Evolutionary conservation across 2,329 filamentous ascomycete genomes (phyloP), one percentile per base, ranked within the genome.

Genomic region (Sarocladiaceae sp.): DNA sequence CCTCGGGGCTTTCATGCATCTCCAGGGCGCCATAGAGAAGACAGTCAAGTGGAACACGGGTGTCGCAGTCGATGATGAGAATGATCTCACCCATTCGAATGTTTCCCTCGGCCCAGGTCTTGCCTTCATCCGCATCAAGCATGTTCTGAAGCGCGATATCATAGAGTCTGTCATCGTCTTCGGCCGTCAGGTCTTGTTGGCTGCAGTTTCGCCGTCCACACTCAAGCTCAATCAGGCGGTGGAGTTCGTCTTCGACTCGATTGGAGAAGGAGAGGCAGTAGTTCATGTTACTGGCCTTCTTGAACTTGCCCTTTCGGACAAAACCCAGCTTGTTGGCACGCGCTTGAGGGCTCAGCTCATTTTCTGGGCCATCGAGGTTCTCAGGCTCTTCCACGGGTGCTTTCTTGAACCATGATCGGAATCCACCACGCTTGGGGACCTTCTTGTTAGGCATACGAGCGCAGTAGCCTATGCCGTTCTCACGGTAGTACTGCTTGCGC

Each of bases 231-330:
- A 65, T 45, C 39, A 57, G 27, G 4, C 57, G 50, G 15, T 64
- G 61, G 29, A 87, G 64, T 47, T 75, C 74, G 10, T 76, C 73
- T 58, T 86, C 83, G 3, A 84, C 73, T 47, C 74, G 70, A 55
- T 76, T 74, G 27, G 75, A 80, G 43, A 83, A 63, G 52, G 73
- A 74, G 46, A 86, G 66, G 3, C 73, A 81, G 55, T 80, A 86
- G 59, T 86, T 87, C 82, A 87, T 86, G 65, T 87, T 87, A 21
- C 80, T 85, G 1, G 81, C 80, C 62, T 85, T 84, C 66, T 85
- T 85, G 67, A 84, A 85, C 57, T 83, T 83, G 45, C 81, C 81
- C 31, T 67, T 68, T 31, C 78, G 68, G 15, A 73, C 49, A 53
- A 76, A 81, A 19, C 67, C 27, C 11, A 63, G 61, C 37, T 69